Percentiles rank a stretch among this genome's conserved stretches.
Evolutionary conservation across 208 protist genomes (phyloP).

Genomic region (Trypanosoma theileri): DNA sequence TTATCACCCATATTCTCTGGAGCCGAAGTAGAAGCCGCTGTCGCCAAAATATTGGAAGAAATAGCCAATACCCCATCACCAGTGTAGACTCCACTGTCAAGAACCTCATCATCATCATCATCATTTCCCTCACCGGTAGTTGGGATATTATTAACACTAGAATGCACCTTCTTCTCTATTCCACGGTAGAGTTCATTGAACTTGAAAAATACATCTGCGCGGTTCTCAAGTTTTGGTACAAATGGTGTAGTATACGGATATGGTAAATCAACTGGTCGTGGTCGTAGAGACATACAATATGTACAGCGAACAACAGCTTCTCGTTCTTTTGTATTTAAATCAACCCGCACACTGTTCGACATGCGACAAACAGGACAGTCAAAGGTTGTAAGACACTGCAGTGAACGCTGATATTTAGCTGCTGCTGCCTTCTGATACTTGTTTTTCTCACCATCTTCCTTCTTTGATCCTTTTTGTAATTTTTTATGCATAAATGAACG

Average conservation of each 20-base stretch:
- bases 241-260: slow-evolving; percentile 68
- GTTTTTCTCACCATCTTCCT: slow-evolving; percentile 15
- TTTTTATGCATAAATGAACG: slow-evolving; percentile 37
- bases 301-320: slow-evolving; percentile 66
- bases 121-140: background rate
- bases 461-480: slow-evolving; percentile 32
- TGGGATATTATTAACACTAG: background rate
- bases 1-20: slow-evolving; percentile 26
- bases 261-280: slow-evolving; percentile 60
- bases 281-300: slow-evolving; percentile 61
- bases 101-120: background rate
- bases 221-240: slow-evolving; percentile 75
- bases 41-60: slow-evolving; percentile 10
- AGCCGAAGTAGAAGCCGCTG: background rate
- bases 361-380: slow-evolving; percentile 82
- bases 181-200: slow-evolving; percentile 67
- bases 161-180: slow-evolving; percentile 20
- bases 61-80: slow-evolving; percentile 22
- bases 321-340: slow-evolving; percentile 45
- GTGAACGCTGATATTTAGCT: slow-evolving; percentile 50
- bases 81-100: background rate
- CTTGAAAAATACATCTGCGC: slow-evolving; percentile 81
- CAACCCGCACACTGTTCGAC: slow-evolving; percentile 64
- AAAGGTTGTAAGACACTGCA: slow-evolving; percentile 70
- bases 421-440: slow-evolving; percentile 26